Conservation (phyloP, 1,139 yeast species). For the Eremothecium coryli region DNA sequence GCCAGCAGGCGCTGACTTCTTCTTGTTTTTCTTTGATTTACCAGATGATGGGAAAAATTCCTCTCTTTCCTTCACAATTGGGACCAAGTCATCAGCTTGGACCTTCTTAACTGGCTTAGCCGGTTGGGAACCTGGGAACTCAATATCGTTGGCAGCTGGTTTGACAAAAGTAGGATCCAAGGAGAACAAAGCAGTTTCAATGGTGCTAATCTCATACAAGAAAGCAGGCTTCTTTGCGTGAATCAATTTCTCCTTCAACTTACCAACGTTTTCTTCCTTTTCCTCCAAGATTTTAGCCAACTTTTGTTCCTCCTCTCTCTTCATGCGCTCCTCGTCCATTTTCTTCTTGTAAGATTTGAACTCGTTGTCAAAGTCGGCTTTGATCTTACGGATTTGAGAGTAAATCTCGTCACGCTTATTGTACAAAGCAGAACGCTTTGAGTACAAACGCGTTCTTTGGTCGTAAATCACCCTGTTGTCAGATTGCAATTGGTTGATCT, state of each 20-base stretch:
- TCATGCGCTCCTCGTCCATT: slow-evolving; percentile 59
- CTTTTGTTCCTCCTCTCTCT: slow-evolving; percentile 62
- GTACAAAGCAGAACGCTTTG: slow-evolving; percentile 60
- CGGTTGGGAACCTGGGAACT: slow-evolving; percentile 30
- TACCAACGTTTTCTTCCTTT: slow-evolving; percentile 50
- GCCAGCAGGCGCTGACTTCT: slow-evolving; percentile 36
- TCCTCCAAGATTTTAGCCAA: slow-evolving; percentile 47
- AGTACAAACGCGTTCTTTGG: slow-evolving; percentile 55
- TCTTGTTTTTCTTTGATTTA: slow-evolving; percentile 44
- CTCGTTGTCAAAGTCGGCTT: slow-evolving; percentile 60
- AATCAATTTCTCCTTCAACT: slow-evolving; percentile 55
- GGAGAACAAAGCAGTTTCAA: slow-evolving; percentile 59
- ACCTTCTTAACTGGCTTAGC: slow-evolving; percentile 35
- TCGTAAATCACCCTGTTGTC: slow-evolving; percentile 57
- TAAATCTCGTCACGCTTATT: slow-evolving; percentile 63
- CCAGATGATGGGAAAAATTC: slow-evolving; percentile 36
- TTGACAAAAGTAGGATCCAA: slow-evolving; percentile 75
- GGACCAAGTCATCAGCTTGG: slow-evolving; percentile 55
- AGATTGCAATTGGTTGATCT: slow-evolving; percentile 53
- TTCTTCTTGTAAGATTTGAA: slow-evolving; percentile 62
- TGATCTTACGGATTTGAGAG: slow-evolving; percentile 52
- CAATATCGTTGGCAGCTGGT: slow-evolving; percentile 34
- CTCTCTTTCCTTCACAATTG: slow-evolving; percentile 57
- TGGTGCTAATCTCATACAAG: slow-evolving; percentile 60
- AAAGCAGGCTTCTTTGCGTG: slow-evolving; percentile 82